Evolutionary conservation across 2,329 filamentous ascomycete species (phyloP), one percentile per base, ranked within the genome.

Genomic region (Paraconiothyrium brasiliense): DNA sequence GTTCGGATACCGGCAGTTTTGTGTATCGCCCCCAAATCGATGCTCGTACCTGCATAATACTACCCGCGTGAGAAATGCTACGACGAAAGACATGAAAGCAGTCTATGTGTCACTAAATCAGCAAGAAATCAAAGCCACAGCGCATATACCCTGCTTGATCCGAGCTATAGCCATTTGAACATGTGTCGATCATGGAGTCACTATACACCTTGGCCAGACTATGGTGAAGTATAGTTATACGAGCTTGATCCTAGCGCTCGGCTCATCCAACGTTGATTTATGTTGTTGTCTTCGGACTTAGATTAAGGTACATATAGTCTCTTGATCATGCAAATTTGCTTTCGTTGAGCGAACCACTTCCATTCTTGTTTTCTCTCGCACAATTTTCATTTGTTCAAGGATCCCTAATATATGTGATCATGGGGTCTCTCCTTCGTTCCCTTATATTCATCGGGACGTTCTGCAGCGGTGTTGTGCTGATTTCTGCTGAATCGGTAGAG

Each of bases 341-440:
- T 7, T 37, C 13, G 35, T 20, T 20, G 20, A 20, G 20, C 20
- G 20, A 20, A 20, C 20, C 35, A 30, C 6, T 30, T 37, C 9
- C 37, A 4, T 41, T 41, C 3, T 16, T 16, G 16, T 50, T 34
- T 4, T 24, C 20, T 14, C 11, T 41, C 4, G 20, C 7, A 24
- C 9, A 9, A 11, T 22, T 39, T 56, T 44, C n/a, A 54, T 43
- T 57, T 2, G 30, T 27, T 41, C 16, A 20, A 4, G 14, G 13
- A 32, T 10, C 13, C 32, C 9, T 32, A 10, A 27, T 44, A 14
- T 16, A 43, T 37, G 20, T 56, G 47, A 66, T 13, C 13, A 70
- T 70, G 68, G 56, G 37, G 54, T 44, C 49, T 50, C 27, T 64
- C 44, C 60, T 56, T 48, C 58, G 61, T 52, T 66, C 65, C 0